These are phyloP conservation scores for Trametes pubescens DNA, from an alignment of 1,284 basidiomycete species.

Conservation along the genomic window DNA sequence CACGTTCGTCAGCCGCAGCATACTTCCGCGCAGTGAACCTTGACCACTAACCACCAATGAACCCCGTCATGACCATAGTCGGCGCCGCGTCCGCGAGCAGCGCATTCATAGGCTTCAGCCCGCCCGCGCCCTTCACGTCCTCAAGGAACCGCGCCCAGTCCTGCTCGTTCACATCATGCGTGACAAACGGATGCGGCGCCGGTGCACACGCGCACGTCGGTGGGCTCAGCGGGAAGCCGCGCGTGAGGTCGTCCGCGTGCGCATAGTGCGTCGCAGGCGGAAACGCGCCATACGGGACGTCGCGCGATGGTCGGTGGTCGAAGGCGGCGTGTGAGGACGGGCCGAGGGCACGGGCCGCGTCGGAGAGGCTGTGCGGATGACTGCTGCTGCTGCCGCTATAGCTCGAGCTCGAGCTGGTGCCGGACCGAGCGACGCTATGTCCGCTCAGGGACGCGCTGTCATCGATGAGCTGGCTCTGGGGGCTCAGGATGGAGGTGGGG, in stretches of 20 bases:
- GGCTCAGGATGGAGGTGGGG: not conserved
- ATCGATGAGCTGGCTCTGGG: not conserved
- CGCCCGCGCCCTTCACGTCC: slow-evolving; percentile 28
- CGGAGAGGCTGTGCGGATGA: not conserved
- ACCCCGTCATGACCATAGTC: slow-evolving; percentile 6
- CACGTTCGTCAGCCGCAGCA: not conserved
- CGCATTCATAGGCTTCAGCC: slow-evolving; percentile 15
- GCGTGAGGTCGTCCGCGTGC: slow-evolving; percentile 23
- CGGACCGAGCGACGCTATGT: not conserved
- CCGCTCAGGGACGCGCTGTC: not conserved
- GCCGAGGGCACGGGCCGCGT: not conserved
- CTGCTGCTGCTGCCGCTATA: not conserved
- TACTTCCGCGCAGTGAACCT: not conserved
- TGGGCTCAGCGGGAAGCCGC: slow-evolving; percentile 31
- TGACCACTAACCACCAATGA: not conserved
- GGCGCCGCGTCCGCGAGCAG: slow-evolving; percentile 25
- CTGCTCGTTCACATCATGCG: slow-evolving; percentile 34
- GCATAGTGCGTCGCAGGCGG: slow-evolving; percentile 28
- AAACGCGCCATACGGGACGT: slow-evolving; percentile 28
- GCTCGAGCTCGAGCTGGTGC: not conserved
- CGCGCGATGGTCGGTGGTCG: not conserved
- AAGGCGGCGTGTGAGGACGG: slow-evolving; percentile 5
- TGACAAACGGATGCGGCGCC: slow-evolving; percentile 34
- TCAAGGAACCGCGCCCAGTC: slow-evolving; percentile 35
- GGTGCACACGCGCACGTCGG: slow-evolving; percentile 28